Evolutionary conservation across 208 protist genomes (phyloP), one percentile per base, ranked within the genome.

Genomic region (Leptomonas seymouri): DNA sequence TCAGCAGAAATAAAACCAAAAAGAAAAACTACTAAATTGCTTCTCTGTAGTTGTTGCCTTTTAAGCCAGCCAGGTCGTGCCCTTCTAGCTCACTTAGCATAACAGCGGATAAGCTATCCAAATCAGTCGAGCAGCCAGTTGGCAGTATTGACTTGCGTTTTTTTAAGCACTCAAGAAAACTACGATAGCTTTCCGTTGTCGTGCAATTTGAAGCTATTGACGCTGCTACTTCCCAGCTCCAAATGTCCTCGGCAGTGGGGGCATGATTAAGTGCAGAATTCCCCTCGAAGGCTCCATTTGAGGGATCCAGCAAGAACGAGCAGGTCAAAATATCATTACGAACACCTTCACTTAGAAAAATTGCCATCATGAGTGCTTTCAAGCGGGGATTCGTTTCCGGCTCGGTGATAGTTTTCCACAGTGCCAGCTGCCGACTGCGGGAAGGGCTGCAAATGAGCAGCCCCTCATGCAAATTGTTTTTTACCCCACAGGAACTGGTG

Each of bases 171-270:
- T 51, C 27, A 4, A 81, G 46, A 48, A 76, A 65, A 3, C 8
- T 12, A 16, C 36, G 53, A 39, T 71, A 67, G 30, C 27, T 74
- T 7, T 65, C 41, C 9, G 82, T 71, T 20, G 58, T 81, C 11
- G 83, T 87, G 72, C 85, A 89, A 48, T 91, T 91, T 15, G 85
- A 78, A 14, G 85, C 85, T 16, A 93, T 71, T 6, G 83, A 85
- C 11, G 83, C 85, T 3, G 80, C 69, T 23, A 88, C 69, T 58
- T 93, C 88, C 71, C 81, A 77, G 42, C 57, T 76, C 50, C 68
- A 86, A 50, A 69, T 71, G 25, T 73, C 36, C 5, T 62, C 41
- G 3, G 39, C 56, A 14, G 56, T 50, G 15, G 21, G 25, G 1
- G 21, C 4, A 31, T 8, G 1, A 14, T 4, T 30, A 2, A 3